Conservation (phyloP, 2,329 filamentous ascomycete species). For the Ceratocystis variospora region DNA sequence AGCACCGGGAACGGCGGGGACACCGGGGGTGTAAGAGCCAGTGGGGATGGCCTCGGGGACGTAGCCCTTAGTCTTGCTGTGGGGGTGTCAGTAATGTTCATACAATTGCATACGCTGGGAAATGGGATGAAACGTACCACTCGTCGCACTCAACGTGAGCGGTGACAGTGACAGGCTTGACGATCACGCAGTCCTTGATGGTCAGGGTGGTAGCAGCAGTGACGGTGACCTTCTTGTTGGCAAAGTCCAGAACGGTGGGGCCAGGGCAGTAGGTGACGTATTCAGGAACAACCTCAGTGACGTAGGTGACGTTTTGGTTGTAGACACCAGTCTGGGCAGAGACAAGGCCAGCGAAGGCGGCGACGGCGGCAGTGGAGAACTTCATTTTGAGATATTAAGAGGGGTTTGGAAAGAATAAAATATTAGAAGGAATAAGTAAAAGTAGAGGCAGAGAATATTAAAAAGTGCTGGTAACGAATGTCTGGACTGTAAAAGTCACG, state of each 20-base stretch:
- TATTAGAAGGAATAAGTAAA: slow-evolving; percentile 29
- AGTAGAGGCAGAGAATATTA: slow-evolving; percentile 23
- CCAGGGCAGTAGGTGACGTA: slow-evolving; percentile 61
- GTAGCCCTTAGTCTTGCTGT: slow-evolving; percentile 19
- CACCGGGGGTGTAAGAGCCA: no score
- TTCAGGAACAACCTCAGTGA: slow-evolving; percentile 51
- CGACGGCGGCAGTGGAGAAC: slow-evolving; percentile 43
- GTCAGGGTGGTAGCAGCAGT: slow-evolving; percentile 54
- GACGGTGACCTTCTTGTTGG: slow-evolving; percentile 54
- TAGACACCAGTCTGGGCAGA: slow-evolving; percentile 25
- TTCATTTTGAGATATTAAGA: slow-evolving; percentile 48
- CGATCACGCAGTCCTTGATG: slow-evolving; percentile 57
- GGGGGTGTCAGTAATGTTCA: background rate
- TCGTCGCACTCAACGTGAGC: slow-evolving; percentile 39
- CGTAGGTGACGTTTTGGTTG: slow-evolving; percentile 41
- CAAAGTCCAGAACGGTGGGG: slow-evolving; percentile 50
- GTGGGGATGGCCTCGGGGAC: slow-evolving; percentile 21
- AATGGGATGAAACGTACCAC: slow-evolving; percentile 32
- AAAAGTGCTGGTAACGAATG: slow-evolving; percentile 19
- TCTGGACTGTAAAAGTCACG: slow-evolving; percentile 18
- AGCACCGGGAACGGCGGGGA: slow-evolving; percentile 17
- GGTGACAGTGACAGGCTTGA: slow-evolving; percentile 42
- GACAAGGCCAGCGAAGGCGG: slow-evolving; percentile 36
- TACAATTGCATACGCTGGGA: background rate
- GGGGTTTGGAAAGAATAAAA: slow-evolving; percentile 31